Conservation (phyloP, 495 filamentous ascomycete species). For the Daldinia caldariorum region DNA sequence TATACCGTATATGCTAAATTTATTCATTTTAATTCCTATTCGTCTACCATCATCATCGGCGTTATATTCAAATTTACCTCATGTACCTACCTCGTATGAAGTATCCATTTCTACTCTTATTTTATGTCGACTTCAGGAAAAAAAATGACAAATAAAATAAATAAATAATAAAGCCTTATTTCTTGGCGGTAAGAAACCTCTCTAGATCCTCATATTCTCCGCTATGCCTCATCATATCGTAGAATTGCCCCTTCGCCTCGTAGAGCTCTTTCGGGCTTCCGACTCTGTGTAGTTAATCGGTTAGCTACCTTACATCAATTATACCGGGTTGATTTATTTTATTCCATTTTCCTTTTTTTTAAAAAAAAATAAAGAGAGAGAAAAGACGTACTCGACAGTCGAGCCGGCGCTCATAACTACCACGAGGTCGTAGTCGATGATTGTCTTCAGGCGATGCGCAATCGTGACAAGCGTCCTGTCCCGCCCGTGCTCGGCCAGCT, state of each 20-base stretch:
- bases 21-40: neutral
- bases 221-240: conserved; percentile 61
- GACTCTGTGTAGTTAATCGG: conserved; percentile 46
- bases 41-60: neutral
- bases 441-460: conserved; percentile 60
- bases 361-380: neutral
- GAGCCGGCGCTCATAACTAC: conserved; percentile 59
- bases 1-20: neutral
- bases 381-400: conserved; percentile 50
- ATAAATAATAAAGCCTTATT: conserved; percentile 2
- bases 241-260: conserved; percentile 55
- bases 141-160: too few species aligned
- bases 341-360: too few species aligned
- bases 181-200: conserved; percentile 32
- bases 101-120: conserved; percentile 4
- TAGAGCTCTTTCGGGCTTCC: conserved; percentile 59
- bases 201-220: conserved; percentile 61
- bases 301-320: conserved; percentile 41
- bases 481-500: conserved; percentile 49
- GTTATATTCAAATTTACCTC: neutral
- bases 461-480: conserved; percentile 63
- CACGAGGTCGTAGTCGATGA: conserved; percentile 62
- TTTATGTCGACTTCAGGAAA: neutral
- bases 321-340: neutral
- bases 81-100: too few species aligned